phyloP scores from a whole-genome alignment of 2,329 filamentous ascomycete species.

The Didymella pinodella region DNA sequence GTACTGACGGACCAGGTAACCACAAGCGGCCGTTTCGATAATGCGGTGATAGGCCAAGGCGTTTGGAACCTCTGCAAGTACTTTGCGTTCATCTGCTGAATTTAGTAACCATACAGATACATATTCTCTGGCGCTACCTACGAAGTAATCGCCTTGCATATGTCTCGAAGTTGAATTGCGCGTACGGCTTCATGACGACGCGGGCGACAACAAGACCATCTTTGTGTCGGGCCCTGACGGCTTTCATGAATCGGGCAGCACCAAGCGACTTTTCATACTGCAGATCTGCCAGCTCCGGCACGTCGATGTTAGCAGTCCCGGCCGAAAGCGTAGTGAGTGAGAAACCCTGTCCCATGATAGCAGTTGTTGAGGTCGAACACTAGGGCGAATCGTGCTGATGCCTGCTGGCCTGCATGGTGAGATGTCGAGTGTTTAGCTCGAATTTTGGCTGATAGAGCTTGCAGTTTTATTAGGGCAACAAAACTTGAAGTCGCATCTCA shows the following conservation, averaged over 20 bases:
- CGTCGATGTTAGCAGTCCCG: conserved; percentile 91
- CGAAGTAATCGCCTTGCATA: conserved; percentile 80
- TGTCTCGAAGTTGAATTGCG: conserved; percentile 77
- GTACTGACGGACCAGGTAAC: conserved; percentile 92
- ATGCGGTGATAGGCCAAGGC: conserved; percentile 89
- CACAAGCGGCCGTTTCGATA: conserved; percentile 88
- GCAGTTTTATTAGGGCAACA: neutral
- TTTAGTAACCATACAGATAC: conserved; percentile 24
- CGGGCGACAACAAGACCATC: conserved; percentile 94
- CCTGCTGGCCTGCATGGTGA: conserved; percentile 41
- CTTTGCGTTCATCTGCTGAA: conserved; percentile 74
- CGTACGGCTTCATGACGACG: conserved; percentile 90
- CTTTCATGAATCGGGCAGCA: conserved; percentile 94
- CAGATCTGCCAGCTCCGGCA: conserved; percentile 88
- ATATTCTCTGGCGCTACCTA: conserved; percentile 55
- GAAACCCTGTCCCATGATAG: conserved; percentile 92
- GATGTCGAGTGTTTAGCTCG: conserved; percentile 6
- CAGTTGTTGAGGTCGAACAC: conserved; percentile 22
- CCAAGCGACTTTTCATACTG: conserved; percentile 93
- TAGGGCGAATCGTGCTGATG: conserved; percentile 35
- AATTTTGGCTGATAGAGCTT: neutral
- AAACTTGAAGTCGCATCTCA: neutral
- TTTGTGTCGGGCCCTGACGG: conserved; percentile 86
- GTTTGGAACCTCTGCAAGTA: conserved; percentile 85
- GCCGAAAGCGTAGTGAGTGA: conserved; percentile 90